Percentiles rank a stretch among this genome's conserved stretches.
Conservation (phyloP, 1,139 yeast species). For the Hemisphaericaspora xylanilytica region DNA sequence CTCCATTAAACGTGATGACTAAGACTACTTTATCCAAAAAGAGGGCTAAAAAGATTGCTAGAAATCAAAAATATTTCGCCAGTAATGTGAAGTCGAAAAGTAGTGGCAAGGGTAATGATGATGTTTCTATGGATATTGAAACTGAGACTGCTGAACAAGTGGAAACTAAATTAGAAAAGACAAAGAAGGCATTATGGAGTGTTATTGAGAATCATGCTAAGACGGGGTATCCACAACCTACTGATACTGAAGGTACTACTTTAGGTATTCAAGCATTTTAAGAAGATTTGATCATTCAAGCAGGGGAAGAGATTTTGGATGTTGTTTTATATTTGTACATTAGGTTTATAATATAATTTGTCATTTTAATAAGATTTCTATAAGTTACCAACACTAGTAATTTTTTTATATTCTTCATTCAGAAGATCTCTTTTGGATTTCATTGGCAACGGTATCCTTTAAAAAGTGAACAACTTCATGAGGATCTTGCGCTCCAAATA, state of each 20-base stretch:
- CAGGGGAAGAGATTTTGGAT: background rate
- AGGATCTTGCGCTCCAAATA: slow-evolving; percentile 81
- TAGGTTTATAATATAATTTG: slow-evolving; percentile 1
- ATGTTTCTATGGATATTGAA: slow-evolving; percentile 50
- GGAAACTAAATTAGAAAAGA: slow-evolving; percentile 41
- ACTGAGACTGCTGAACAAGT: slow-evolving; percentile 25
- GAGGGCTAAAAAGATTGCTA: slow-evolving; percentile 75
- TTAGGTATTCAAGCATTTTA: slow-evolving; percentile 67
- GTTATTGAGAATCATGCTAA: slow-evolving; percentile 54
- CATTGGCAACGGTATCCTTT: slow-evolving; percentile 54
- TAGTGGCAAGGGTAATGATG: no score
- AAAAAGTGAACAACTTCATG: slow-evolving; percentile 64
- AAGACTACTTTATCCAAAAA: slow-evolving; percentile 71
- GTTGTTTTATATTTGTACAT: slow-evolving; percentile 4
- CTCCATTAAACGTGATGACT: slow-evolving; percentile 45
- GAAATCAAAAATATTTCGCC: slow-evolving; percentile 70
- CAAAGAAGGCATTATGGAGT: slow-evolving; percentile 68
- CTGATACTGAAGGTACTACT: slow-evolving; percentile 75
- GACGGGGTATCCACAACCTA: slow-evolving; percentile 42
- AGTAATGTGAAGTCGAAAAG: slow-evolving; percentile 50
- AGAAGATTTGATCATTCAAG: background rate
- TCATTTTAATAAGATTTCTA: background rate
- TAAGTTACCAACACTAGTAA: no score
- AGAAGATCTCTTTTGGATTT: slow-evolving; percentile 11
- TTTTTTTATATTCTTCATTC: no score